These are phyloP conservation scores for Trichoderma simmonsii DNA, from an alignment of 2,329 filamentous ascomycete species.

Conservation along the genomic window DNA sequence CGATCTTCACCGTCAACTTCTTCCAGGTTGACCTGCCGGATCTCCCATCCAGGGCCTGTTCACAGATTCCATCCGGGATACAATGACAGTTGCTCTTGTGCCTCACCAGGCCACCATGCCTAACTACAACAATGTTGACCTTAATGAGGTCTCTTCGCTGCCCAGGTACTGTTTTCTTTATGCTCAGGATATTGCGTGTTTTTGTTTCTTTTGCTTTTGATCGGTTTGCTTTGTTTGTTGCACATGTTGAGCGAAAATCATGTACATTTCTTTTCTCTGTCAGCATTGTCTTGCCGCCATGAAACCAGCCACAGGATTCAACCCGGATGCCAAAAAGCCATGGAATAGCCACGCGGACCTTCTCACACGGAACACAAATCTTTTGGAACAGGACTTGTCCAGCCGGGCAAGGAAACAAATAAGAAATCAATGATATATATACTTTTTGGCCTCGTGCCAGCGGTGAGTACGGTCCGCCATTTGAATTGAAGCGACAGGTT, in stretches of 20 bases:
- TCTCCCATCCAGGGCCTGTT: slow-evolving; percentile 27
- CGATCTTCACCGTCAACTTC: slow-evolving; percentile 20
- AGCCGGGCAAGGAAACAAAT: slow-evolving; percentile 30
- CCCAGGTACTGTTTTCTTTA: slow-evolving; percentile 59
- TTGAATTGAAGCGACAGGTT: slow-evolving; percentile 16
- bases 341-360: slow-evolving; percentile 16
- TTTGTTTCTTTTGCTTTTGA: slow-evolving; percentile 28
- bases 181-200: slow-evolving; percentile 20
- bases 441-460: slow-evolving; percentile 24
- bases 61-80: slow-evolving; percentile 36
- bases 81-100: slow-evolving; percentile 49
- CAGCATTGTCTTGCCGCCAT: slow-evolving; percentile 24
- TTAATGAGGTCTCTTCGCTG: slow-evolving; percentile 59
- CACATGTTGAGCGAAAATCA: slow-evolving; percentile 29
- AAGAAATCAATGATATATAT: slow-evolving; percentile 27
- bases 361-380: slow-evolving; percentile 2
- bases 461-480: slow-evolving; percentile 40
- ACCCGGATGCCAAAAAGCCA: slow-evolving; percentile 21
- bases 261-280: slow-evolving; percentile 29
- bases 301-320: slow-evolving; percentile 22
- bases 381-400: slow-evolving; percentile 30
- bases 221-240: slow-evolving; percentile 25
- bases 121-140: slow-evolving; percentile 50
- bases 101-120: slow-evolving; percentile 50
- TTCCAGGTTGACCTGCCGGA: slow-evolving; percentile 30